phyloP scores from a whole-genome alignment of 2,329 filamentous ascomycete genomes.

The Ilyonectria robusta region DNA sequence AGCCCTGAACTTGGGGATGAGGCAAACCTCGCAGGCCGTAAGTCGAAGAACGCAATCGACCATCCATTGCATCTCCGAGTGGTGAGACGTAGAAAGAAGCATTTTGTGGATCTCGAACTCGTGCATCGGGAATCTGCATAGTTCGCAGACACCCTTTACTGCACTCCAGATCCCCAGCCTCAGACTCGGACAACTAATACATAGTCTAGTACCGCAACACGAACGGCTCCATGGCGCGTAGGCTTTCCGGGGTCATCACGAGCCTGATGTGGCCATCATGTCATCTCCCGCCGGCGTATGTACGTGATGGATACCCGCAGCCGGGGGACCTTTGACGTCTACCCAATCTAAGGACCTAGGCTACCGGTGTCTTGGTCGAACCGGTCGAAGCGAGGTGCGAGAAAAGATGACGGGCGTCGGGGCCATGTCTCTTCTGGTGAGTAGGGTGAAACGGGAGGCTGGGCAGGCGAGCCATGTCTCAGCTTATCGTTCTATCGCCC shows the following conservation, averaged over 20 bases:
- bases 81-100: neutral
- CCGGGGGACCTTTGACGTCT: constrained; percentile 5
- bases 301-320: neutral
- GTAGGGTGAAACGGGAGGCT: constrained; percentile 17
- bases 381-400: constrained; percentile 11
- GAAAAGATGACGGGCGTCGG: constrained; percentile 26
- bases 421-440: constrained; percentile 14
- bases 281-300: neutral
- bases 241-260: neutral
- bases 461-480: constrained; percentile 13
- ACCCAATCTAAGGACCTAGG: constrained; percentile 8
- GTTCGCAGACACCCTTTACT: neutral
- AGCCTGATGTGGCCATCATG: constrained; percentile 4
- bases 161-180: neutral
- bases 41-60: neutral
- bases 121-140: neutral
- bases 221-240: constrained; percentile 6
- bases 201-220: neutral
- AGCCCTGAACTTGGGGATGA: too few relatives aligned
- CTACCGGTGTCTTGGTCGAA: constrained; percentile 28
- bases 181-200: neutral
- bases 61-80: neutral
- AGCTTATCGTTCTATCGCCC: neutral
- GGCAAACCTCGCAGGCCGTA: neutral
- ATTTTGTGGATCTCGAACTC: constrained; percentile 1